Evolutionary conservation across 139 green algal genomes (phyloP), one percentile per base, ranked within the genome.

Genomic region (Chlamydomonas applanata): DNA sequence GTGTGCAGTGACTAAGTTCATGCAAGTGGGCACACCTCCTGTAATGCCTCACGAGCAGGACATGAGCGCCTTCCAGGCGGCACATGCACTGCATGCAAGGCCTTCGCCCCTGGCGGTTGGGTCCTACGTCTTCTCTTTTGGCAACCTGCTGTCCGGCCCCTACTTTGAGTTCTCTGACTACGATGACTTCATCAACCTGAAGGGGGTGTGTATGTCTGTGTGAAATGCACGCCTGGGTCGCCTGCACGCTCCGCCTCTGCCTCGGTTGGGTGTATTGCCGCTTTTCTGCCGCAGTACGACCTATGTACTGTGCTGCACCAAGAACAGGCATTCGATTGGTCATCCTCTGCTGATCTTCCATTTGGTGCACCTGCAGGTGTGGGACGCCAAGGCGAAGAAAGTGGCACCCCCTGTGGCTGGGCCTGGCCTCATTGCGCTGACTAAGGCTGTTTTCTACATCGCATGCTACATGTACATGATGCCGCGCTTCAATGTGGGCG

Each of bases 71-170:
- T 89, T 84, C 75, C 78, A 87, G 59, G 27, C 19, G 13, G 29
- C 35, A 3, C 73, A 87, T 33, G 49, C 52, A 0, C 29, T 85
- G 30, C n/a, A 65, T 0, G 1, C 34, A 16, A 65, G 86, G 73
- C 91, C 91, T 33, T 79, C 59, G 24, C 77, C 72, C 0, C 81
- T 97, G 19, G 89, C 93, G 75, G 96, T 79, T 56, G 35, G 89
- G 1, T 83, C 77, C 46, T 97, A 92, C 83, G 35, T 93, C 1
- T 95, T 97, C 63, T 75, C 78, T 16, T 75, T 89, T 14, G 93
- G 93, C 65, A 95, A 95, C 83, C 82, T 97, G 62, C 79, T 97
- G 75, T 82, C 88, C 32, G 93, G 93, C 1, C 93, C 93, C 14
- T 88, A 89, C 63, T 88, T 94, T 60, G 91, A 97, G 81, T 88